Evolutionary conservation across 2,329 filamentous ascomycete species (phyloP), one percentile per base, ranked within the genome.

Genomic region (Fusarium caatingaense): DNA sequence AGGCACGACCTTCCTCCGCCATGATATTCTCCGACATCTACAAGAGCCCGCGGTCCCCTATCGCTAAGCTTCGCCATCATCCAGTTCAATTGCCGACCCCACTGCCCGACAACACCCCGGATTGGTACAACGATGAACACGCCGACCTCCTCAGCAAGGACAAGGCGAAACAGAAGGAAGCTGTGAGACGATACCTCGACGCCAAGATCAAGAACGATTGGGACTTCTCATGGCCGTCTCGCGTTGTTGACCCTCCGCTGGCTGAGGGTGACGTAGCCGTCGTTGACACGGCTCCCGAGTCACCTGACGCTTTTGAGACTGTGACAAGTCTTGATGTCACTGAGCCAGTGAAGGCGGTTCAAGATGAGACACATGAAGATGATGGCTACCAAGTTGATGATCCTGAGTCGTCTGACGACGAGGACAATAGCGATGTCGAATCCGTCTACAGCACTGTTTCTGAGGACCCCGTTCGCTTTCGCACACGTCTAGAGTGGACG

Each of bases 21-120:
- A 89, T 89, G 86, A 83, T 88, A 68, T 88, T 89, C 77, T 86
- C 86, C 62, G 87, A 88, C 73, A 81, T 89, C 53, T 88, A 88
- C 78, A 88, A 85, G 78, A 85, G 83, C 53, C 84, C 85, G 42
- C 85, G 83, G 74, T 84, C 84, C 42, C 85, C 86, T 12, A 79
- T 88, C 57, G 81, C 83, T 62, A 87, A 86, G 74, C 77, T 88
- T 60, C 85, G 86, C 40, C 81, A 81, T 56, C 74, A 77, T 45
- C 74, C 75, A 23, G 73, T 78, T 13, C 76, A 75, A 47, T 64
- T 78, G n/a, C 73, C 76, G 23, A 67, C 72, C 66, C 45, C 67
- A 76, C 71, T 77, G 72, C 66, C 77, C 65, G 64, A 73, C 57
- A 56, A 63, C 59, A 69, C 74, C 65, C 76, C 74, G 58, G 77